A percentile compares a stretch with the other conserved stretches of the same genome.
These are phyloP conservation scores for Prorocentrum cordatum DNA, from an alignment of 169 alveolate genomes.

Conservation along the genomic window DNA sequence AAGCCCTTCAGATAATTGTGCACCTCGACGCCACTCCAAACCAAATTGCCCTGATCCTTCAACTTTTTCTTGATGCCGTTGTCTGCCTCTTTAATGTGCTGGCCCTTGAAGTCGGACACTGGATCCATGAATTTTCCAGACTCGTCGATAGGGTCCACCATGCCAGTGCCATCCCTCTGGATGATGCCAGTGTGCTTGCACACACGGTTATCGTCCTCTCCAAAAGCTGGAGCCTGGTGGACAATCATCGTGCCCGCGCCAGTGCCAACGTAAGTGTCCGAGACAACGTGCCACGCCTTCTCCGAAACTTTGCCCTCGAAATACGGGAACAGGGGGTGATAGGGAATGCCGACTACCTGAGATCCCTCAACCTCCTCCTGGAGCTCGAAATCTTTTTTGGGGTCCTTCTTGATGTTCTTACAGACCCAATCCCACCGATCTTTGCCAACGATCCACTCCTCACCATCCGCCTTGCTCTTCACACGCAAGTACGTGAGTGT, in stretches of 20 bases:
- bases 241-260: slow-evolving; percentile 96
- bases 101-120: slow-evolving; percentile 79
- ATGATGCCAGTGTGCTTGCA: neutral
- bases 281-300: slow-evolving; percentile 77
- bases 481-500: slow-evolving; percentile 84
- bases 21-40: no score
- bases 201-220: slow-evolving; percentile 72
- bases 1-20: slow-evolving; percentile 98
- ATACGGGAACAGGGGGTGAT: slow-evolving; percentile 87
- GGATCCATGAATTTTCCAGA: slow-evolving; percentile 35
- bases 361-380: slow-evolving; percentile 80
- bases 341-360: slow-evolving; percentile 81
- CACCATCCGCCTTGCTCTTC: slow-evolving; percentile 74
- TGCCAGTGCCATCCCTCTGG: slow-evolving; percentile 7
- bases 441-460: no score
- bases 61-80: slow-evolving; percentile 73
- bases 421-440: slow-evolving; percentile 81
- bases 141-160: slow-evolving; percentile 67
- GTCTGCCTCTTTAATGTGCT: slow-evolving; percentile 93
- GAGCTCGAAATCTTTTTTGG: slow-evolving; percentile 74
- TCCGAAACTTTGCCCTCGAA: slow-evolving; percentile 72
- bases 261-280: slow-evolving; percentile 89
- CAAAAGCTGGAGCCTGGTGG: slow-evolving; percentile 79
- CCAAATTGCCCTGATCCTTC: no score
- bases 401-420: slow-evolving; percentile 78